Evolutionary conservation across 2,329 filamentous ascomycete species (phyloP), one percentile per base, ranked within the genome.

Genomic region (Mycosphaerelloides madeirae): DNA sequence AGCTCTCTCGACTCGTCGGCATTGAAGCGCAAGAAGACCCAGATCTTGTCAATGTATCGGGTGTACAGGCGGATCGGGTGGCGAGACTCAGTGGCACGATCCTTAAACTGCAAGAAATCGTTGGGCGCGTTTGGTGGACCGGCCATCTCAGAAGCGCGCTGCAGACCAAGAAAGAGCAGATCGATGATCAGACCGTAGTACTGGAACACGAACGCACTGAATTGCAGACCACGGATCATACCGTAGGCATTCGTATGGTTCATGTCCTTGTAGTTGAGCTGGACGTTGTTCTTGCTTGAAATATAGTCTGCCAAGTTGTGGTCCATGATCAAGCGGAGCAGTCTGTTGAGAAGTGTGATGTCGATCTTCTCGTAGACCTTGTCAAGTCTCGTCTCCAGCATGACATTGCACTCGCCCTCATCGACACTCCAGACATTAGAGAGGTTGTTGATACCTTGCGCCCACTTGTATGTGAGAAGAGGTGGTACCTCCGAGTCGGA

Each of bases 281-380:
- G 91, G 11, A 98, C 93, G 63, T 98, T 98, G 75, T 98, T 98
- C 79, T 98, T 98, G 29, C 91, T 89, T 1, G 91, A 96, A 62
- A 98, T 98, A 70, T 98, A 98, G 67, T 98, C 94, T 4, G 93
- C 93, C 71, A 98, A 71, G 66, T 98, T 98, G 76, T 98, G 93
- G 60, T 98, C 94, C 94, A 98, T 98, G 65, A 98, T 96, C 55
- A 98, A 71, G 37, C 93, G 81, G 38, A 98, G 76, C 25, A 98
- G 77, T 46, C 91, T 87, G 70, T 98, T 98, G 57, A 98, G 79
- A 45, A 98, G 75, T 0, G 93, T 98, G 50, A 98, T 73, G 71
- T 98, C 93, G 50, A 98, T 95, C 78, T 98, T 98, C 72, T 98
- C 93, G 56, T 98, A 98, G 35, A 98, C 90, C 70, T 98, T 98